These are phyloP conservation scores for Tetradesmus lagerheimii DNA, from an alignment of 139 green algal species.

Conservation along the genomic window DNA sequence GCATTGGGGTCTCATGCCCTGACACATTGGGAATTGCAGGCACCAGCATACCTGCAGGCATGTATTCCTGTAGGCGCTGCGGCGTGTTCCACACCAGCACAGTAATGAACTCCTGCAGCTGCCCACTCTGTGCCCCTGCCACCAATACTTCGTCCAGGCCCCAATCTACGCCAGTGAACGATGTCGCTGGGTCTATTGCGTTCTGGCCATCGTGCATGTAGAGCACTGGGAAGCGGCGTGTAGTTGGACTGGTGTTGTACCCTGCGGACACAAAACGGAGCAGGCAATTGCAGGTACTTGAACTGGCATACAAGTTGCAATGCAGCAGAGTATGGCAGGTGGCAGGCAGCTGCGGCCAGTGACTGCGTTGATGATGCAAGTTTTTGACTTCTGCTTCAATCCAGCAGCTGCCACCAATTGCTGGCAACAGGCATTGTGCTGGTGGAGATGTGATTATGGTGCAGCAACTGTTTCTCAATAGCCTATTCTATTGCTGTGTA, in stretches of 20 bases:
- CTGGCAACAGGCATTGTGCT: too few relatives aligned
- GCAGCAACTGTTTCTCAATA: too few relatives aligned
- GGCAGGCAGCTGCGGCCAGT: too few relatives aligned
- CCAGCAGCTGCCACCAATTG: too few relatives aligned
- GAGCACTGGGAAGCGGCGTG: slow-evolving; percentile 19
- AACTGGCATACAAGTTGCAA: not conserved
- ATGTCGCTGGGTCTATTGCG: not conserved
- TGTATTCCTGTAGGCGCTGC: slow-evolving; percentile 37
- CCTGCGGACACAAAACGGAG: not conserved
- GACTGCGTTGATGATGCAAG: too few relatives aligned
- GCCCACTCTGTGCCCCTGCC: not conserved
- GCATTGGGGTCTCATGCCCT: too few relatives aligned
- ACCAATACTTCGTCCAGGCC: slow-evolving; percentile 21
- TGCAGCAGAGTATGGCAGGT: too few relatives aligned
- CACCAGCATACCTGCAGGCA: slow-evolving; percentile 20
- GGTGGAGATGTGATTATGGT: too few relatives aligned
- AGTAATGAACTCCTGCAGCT: slow-evolving; percentile 3
- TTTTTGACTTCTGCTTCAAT: too few relatives aligned
- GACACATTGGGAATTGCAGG: too few relatives aligned
- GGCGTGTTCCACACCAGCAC: slow-evolving; percentile 46
- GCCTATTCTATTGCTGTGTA: too few relatives aligned
- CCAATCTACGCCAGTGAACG: slow-evolving; percentile 39
- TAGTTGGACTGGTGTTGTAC: not conserved
- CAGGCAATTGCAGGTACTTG: not conserved
- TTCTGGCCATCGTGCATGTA: slow-evolving; percentile 47